Conservation (phyloP, 73 alveolate species). For the Strombidium stylifer region DNA sequence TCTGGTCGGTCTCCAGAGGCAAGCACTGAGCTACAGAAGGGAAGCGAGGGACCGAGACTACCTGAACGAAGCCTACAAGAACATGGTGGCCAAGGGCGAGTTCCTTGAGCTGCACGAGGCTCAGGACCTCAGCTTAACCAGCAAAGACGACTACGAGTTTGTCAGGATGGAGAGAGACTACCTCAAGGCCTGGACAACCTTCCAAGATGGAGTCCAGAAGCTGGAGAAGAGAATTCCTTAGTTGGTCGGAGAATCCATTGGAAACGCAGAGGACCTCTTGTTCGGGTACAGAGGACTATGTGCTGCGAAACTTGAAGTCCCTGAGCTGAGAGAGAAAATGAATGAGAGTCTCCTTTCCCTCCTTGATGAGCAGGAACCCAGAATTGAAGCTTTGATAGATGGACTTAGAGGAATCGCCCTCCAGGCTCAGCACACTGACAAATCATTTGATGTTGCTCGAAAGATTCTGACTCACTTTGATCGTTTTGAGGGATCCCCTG, state of each 20-base stretch:
- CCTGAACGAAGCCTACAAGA: slow-evolving; percentile 12
- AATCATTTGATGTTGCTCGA: neutral
- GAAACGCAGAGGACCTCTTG: neutral
- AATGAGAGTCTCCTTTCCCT: neutral
- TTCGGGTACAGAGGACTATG: neutral
- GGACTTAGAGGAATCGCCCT: slow-evolving; percentile 13
- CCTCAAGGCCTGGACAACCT: slow-evolving; percentile 11
- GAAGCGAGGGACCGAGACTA: slow-evolving; percentile 1
- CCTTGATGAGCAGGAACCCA: neutral
- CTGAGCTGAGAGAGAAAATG: slow-evolving; percentile 3
- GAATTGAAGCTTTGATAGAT: neutral
- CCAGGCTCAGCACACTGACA: neutral
- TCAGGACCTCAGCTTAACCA: too few relatives aligned
- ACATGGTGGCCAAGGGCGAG: neutral
- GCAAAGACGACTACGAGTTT: neutral
- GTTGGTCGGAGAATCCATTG: neutral
- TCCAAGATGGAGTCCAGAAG: neutral
- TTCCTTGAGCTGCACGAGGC: too few relatives aligned
- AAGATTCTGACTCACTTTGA: too few relatives aligned
- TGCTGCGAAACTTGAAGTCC: neutral
- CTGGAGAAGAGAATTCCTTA: neutral
- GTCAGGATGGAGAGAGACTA: slow-evolving; percentile 18
- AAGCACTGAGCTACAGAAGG: slow-evolving; percentile 9
- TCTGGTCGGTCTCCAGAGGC: neutral
- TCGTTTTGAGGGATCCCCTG: neutral